phyloP scores from a whole-genome alignment of 805 yeast species.

The Vanderwaltozyma verrucispora region DNA sequence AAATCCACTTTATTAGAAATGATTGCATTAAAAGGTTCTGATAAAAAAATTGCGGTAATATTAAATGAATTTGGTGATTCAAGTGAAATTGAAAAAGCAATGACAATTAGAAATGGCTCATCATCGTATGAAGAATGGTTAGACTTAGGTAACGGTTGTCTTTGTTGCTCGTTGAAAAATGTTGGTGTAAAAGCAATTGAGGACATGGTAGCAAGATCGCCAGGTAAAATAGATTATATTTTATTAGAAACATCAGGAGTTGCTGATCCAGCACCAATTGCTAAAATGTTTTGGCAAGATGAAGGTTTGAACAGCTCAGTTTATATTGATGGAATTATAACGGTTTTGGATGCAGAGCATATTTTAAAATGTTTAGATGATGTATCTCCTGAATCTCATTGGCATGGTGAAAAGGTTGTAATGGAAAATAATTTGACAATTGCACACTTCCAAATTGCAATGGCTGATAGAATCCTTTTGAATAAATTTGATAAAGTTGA shows the following conservation, averaged over 20 bases:
- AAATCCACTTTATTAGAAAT: constrained; percentile 76
- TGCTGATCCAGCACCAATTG: constrained; percentile 97
- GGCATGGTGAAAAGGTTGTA: constrained; percentile 41
- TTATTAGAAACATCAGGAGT: constrained; percentile 89
- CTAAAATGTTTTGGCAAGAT: constrained; percentile 96
- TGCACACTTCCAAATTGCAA: constrained; percentile 81
- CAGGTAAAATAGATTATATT: constrained; percentile 77
- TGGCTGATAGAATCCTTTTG: constrained; percentile 74
- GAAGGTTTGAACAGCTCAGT: constrained; percentile 77
- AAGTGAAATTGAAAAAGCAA: constrained; percentile 75
- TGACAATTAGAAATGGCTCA: constrained; percentile 48
- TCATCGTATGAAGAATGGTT: constrained; percentile 82
- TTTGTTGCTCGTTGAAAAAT: constrained; percentile 93
- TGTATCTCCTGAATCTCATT: constrained; percentile 47
- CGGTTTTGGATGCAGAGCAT: constrained; percentile 72
- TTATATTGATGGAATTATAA: constrained; percentile 82
- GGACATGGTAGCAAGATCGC: constrained; percentile 60
- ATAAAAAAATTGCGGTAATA: constrained; percentile 74
- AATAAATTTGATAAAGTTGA: constrained; percentile 63
- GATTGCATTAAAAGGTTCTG: constrained; percentile 56
- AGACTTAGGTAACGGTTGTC: constrained; percentile 92
- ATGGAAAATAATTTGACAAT: constrained; percentile 46
- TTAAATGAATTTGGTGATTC: constrained; percentile 91
- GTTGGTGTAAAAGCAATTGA: constrained; percentile 93
- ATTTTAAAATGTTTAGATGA: constrained; percentile 60